Conservation (phyloP, 257 asterid species). For the Oldenlandia corymbosa region DNA sequence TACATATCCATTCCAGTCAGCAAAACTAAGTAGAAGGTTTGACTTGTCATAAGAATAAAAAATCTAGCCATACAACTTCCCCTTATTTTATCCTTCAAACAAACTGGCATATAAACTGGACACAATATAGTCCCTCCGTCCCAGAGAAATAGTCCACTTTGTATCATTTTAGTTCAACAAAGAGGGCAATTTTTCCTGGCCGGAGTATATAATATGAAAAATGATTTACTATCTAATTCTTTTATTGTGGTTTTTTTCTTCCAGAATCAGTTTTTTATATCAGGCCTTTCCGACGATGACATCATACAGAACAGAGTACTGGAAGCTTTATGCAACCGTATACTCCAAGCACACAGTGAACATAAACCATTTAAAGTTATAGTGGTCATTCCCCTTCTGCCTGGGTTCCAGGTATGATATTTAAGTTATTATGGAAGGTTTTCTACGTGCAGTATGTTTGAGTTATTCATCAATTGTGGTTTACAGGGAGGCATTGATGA, state of each 20-base stretch:
- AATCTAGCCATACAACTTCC: not conserved
- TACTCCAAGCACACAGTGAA: conserved; percentile 64
- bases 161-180: too few species aligned
- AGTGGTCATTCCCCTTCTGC: conserved; percentile 84
- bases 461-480: conserved; percentile 14
- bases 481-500: conserved; percentile 93
- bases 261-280: conserved; percentile 93
- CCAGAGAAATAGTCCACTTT: too few species aligned
- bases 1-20: not conserved
- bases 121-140: too few species aligned
- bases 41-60: not conserved
- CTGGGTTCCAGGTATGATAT: conserved; percentile 80
- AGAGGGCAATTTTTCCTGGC: too few species aligned
- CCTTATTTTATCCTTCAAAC: not conserved
- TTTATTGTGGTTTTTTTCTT: conserved; percentile 16
- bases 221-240: not conserved
- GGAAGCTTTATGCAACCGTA: conserved; percentile 82
- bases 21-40: not conserved
- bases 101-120: too few species aligned
- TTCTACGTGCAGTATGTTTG: conserved; percentile 10
- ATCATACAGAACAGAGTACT: conserved; percentile 79
- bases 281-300: conserved; percentile 85
- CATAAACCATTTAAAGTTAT: conserved; percentile 70
- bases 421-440: conserved; percentile 7
- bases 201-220: too few species aligned